Conservation (phyloP, 148 eudicot genomes). For the Rhododendron vialii region DNA sequence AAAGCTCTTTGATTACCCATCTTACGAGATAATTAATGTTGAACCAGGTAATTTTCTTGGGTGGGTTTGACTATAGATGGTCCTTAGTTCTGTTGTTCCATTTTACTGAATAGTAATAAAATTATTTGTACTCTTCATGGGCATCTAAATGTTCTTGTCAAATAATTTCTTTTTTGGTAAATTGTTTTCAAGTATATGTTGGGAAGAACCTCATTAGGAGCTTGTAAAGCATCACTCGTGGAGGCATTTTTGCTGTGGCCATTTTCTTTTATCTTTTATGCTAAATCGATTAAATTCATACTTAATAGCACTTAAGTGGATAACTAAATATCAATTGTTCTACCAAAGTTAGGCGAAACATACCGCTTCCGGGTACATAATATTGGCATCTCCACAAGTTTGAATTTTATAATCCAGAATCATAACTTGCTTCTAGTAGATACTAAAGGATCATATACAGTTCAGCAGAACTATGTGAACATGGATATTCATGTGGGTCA, state of each 20-base stretch:
- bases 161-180: background rate
- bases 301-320: background rate
- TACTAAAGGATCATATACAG: conserved; percentile 95
- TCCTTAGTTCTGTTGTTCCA: background rate
- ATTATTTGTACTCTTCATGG: background rate
- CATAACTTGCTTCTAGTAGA: conserved; percentile 90
- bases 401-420: conserved; percentile 93
- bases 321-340: background rate
- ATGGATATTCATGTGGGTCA: conserved; percentile 99
- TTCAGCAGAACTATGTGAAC: conserved; percentile 85
- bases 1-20: background rate
- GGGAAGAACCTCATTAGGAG: conserved; percentile 6
- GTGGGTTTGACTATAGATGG: background rate
- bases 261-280: background rate
- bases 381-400: conserved; percentile 87
- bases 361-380: conserved; percentile 88
- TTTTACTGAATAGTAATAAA: background rate
- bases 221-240: background rate
- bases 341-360: conserved; percentile 63
- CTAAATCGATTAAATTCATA: background rate
- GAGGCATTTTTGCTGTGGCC: background rate
- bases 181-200: background rate
- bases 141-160: background rate
- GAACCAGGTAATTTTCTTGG: conserved; percentile 68
- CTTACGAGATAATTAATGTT: conserved; percentile 60